A percentile compares a stretch with the other conserved stretches of the same genome.
These are phyloP conservation scores for Brassica balearica DNA, from an alignment of 441 rosid species.

Conservation along the genomic window DNA sequence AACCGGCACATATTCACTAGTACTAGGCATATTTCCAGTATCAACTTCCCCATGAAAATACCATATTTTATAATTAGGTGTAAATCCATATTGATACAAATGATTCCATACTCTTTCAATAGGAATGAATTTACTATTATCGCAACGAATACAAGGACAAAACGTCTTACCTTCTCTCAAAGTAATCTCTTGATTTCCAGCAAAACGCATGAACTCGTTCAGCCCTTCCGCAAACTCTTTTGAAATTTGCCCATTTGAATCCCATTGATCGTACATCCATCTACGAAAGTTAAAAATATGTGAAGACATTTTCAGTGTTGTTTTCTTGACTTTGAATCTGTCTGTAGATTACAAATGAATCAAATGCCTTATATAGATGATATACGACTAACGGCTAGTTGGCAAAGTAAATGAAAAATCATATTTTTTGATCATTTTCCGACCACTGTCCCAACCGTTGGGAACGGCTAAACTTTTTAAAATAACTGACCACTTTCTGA, in stretches of 20 bases:
- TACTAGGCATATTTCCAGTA: neutral
- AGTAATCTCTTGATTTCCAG: neutral
- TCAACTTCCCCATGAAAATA: neutral
- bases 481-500: neutral
- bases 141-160: neutral
- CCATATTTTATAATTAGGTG: neutral
- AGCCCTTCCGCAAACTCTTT: neutral
- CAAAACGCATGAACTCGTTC: neutral
- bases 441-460: neutral
- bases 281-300: neutral
- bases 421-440: neutral
- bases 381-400: neutral
- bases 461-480: neutral
- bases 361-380: neutral
- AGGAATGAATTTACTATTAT: neutral
- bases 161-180: neutral
- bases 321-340: neutral
- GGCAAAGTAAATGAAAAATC: neutral
- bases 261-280: neutral
- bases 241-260: neutral
- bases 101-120: constrained; percentile 1
- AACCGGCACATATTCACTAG: neutral
- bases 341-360: neutral
- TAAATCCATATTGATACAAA: neutral
- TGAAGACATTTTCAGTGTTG: neutral